These are phyloP conservation scores for Gossypium thurberi DNA, from an alignment of 345 rosid genomes.

Conservation along the genomic window DNA sequence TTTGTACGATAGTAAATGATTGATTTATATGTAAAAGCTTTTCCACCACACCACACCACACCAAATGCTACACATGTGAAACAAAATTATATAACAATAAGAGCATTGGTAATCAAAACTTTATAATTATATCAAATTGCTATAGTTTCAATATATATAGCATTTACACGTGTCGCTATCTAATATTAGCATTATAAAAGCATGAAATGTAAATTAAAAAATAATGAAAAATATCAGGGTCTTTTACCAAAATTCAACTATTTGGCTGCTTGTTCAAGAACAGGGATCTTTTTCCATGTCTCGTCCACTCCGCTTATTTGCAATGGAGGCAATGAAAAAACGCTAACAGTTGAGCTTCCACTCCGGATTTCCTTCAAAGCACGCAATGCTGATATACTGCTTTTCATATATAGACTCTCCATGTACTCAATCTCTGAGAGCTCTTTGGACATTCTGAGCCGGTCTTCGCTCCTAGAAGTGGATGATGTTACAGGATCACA, in stretches of 20 bases:
- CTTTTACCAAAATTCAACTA: slow-evolving; percentile 15
- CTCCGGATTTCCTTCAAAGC: slow-evolving; percentile 77
- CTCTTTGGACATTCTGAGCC: slow-evolving; percentile 38
- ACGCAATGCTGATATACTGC: slow-evolving; percentile 69
- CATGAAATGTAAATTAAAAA: neutral
- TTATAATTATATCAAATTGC: slow-evolving; percentile 3
- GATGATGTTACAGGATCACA: slow-evolving; percentile 40
- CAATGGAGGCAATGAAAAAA: slow-evolving; percentile 79
- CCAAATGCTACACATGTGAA: no score
- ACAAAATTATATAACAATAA: no score
- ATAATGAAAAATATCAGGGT: neutral
- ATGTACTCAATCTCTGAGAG: slow-evolving; percentile 55
- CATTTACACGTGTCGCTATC: slow-evolving; percentile 33
- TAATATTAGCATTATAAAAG: slow-evolving; percentile 21
- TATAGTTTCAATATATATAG: slow-evolving; percentile 10
- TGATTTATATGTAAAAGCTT: no score
- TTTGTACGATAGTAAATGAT: no score
- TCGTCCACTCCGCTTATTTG: slow-evolving; percentile 59
- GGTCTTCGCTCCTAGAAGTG: slow-evolving; percentile 18
- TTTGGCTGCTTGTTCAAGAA: slow-evolving; percentile 78
- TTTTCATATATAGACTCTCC: slow-evolving; percentile 79
- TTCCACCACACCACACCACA: no score
- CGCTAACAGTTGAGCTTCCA: slow-evolving; percentile 77
- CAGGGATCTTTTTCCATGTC: slow-evolving; percentile 69
- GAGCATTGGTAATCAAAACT: neutral